Percentiles rank a stretch among this genome's conserved stretches.
These are phyloP conservation scores for Ogataea salicorniae DNA, from an alignment of 805 yeast species.

Conservation along the genomic window DNA sequence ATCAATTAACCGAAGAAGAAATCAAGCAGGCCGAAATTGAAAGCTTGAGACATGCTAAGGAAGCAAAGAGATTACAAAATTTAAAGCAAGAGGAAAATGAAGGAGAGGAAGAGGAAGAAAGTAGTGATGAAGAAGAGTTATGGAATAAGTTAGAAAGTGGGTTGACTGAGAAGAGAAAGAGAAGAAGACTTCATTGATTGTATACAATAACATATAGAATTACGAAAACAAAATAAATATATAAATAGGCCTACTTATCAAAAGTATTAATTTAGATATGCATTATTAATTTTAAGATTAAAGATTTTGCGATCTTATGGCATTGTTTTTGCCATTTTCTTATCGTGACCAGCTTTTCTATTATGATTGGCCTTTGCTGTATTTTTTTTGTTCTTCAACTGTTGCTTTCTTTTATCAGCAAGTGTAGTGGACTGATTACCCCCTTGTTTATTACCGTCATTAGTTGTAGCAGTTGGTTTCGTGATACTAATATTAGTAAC, in stretches of 20 bases:
- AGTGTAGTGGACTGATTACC: constrained; percentile 1
- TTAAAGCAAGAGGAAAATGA: constrained; percentile 27
- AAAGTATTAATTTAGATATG: neutral
- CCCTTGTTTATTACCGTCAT: neutral
- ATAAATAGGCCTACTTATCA: neutral
- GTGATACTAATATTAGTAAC: neutral
- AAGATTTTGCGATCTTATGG: too few species aligned
- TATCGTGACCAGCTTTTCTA: constrained; percentile 57
- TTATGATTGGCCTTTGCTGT: constrained; percentile 58
- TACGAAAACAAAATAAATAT: neutral
- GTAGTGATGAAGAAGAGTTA: constrained; percentile 30
- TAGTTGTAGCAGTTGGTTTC: neutral
- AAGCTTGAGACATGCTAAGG: constrained; percentile 26
- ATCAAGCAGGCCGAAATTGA: constrained; percentile 30
- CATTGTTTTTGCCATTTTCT: constrained; percentile 35
- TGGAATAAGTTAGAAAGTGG: constrained; percentile 27
- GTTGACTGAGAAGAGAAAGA: constrained; percentile 25
- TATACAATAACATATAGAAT: neutral
- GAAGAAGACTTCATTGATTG: constrained; percentile 17
- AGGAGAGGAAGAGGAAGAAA: constrained; percentile 29
- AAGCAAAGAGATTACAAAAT: constrained; percentile 22
- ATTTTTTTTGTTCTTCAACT: constrained; percentile 51
- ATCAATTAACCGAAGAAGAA: constrained; percentile 28
- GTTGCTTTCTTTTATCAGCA: constrained; percentile 31
- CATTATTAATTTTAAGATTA: neutral